These are phyloP conservation scores for Fagopyrum homotropicum DNA, from an alignment of 148 eudicot genomes.

Conservation along the genomic window DNA sequence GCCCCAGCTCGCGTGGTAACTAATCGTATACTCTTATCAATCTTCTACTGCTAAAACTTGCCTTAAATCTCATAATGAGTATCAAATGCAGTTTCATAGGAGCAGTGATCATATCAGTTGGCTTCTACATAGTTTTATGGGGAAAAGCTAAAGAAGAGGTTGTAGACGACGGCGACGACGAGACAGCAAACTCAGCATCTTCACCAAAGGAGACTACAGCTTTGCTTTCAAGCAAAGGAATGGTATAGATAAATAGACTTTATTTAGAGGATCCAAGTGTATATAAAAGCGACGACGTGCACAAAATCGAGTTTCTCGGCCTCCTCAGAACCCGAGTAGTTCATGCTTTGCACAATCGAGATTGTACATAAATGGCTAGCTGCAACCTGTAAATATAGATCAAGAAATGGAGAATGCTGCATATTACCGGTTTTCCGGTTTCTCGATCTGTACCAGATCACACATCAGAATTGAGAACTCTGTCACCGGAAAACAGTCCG, in stretches of 20 bases:
- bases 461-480: no score
- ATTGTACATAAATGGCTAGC: not conserved
- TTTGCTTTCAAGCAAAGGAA: conserved; percentile 6
- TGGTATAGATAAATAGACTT: conserved; percentile 1
- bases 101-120: conserved; percentile 12
- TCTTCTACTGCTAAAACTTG: not conserved
- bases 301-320: not conserved
- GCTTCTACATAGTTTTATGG: conserved; percentile 11
- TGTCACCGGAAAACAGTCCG: no score
- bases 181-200: not conserved
- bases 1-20: not conserved
- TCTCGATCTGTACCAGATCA: no score
- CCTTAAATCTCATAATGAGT: not conserved
- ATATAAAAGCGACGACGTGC: not conserved
- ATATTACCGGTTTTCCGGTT: not conserved
- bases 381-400: not conserved
- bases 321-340: not conserved
- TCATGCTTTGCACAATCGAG: not conserved
- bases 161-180: conserved; percentile 2
- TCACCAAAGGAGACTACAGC: conserved; percentile 3
- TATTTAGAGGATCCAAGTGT: not conserved
- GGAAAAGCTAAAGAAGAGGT: conserved; percentile 12
- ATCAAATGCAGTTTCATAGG: conserved; percentile 4
- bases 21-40: not conserved
- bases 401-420: not conserved